Evolutionary conservation across 352 stramenopile species (phyloP).

Genomic region (Pythium insidiosum): DNA sequence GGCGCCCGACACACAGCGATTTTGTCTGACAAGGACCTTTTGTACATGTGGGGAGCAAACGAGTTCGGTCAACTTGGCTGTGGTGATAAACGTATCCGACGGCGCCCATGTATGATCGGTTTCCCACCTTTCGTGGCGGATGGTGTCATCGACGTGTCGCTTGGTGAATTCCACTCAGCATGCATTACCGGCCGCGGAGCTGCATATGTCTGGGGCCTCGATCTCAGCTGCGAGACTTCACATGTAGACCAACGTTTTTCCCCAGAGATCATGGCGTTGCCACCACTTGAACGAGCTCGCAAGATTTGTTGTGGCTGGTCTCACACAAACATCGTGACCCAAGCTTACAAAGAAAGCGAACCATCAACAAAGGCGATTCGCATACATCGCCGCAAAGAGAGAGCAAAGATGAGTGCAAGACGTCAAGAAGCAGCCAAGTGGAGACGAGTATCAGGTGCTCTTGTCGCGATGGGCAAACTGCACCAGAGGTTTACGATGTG

Average conservation of each 20-base stretch:
- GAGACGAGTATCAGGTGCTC: constrained; percentile 5
- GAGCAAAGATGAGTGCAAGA: constrained; percentile 2
- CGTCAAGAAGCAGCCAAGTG: constrained; percentile 14
- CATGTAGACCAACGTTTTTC: constrained; percentile 26
- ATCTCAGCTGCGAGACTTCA: constrained; percentile 34
- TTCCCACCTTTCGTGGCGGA: constrained; percentile 31
- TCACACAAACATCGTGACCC: constrained; percentile 54
- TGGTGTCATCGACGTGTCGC: constrained; percentile 41
- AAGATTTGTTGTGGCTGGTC: constrained; percentile 57
- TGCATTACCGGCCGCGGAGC: constrained; percentile 36
- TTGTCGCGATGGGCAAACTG: constrained; percentile 4
- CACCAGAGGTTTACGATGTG: constrained; percentile 2
- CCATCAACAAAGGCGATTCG: background rate
- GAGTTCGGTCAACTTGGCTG: constrained; percentile 73
- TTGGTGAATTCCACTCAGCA: constrained; percentile 70
- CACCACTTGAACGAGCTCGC: constrained; percentile 25
- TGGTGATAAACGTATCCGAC: constrained; percentile 36
- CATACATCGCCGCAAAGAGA: constrained; percentile 8
- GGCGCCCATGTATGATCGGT: constrained; percentile 31
- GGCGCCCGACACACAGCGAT: constrained; percentile 58
- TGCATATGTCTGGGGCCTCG: constrained; percentile 55
- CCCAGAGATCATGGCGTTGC: constrained; percentile 21
- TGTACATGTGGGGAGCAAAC: constrained; percentile 79
- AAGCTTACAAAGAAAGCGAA: constrained; percentile 3
- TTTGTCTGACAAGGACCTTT: constrained; percentile 48